These are phyloP conservation scores for Coemansia sp. DNA, from an alignment of 192 early-diverging fungal species.

Conservation along the genomic window DNA sequence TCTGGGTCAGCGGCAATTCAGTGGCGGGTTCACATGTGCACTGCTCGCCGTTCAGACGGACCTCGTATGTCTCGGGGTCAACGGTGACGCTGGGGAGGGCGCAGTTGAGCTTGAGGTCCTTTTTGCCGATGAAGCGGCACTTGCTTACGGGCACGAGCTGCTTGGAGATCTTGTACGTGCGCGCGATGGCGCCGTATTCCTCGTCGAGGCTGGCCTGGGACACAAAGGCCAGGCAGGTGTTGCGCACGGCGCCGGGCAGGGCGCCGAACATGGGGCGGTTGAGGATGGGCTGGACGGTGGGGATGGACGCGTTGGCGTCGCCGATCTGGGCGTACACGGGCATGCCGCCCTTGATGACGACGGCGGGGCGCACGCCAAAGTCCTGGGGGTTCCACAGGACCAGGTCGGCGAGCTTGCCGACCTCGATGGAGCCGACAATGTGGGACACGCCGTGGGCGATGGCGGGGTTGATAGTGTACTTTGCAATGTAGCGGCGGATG, in stretches of 20 bases:
- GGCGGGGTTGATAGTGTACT: conserved; percentile 98
- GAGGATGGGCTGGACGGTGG: conserved; percentile 88
- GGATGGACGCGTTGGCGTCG: conserved; percentile 93
- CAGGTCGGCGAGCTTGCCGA: conserved; percentile 92
- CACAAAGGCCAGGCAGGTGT: conserved; percentile 77
- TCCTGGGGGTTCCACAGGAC: conserved; percentile 79
- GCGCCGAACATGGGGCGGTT: conserved; percentile 85
- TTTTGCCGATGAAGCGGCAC: conserved; percentile 77
- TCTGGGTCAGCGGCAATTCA: conserved; percentile 71
- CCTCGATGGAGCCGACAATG: conserved; percentile 88
- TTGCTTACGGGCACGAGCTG: conserved; percentile 65
- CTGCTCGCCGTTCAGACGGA: conserved; percentile 71
- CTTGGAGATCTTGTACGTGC: conserved; percentile 69
- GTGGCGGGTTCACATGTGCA: conserved; percentile 69
- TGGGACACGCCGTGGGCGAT: conserved; percentile 85
- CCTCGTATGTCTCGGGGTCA: conserved; percentile 91
- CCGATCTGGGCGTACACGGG: conserved; percentile 86
- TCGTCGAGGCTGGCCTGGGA: conserved; percentile 69
- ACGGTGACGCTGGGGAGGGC: conserved; percentile 72
- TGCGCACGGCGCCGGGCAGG: conserved; percentile 56
- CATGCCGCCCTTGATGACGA: conserved; percentile 88
- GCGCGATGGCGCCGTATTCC: conserved; percentile 36
- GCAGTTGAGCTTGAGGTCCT: conserved; percentile 85
- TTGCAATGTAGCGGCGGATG: conserved; percentile 89
- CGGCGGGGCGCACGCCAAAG: conserved; percentile 86